phyloP scores from a whole-genome alignment of 495 filamentous ascomycete species.

The Trichoderma reesei region DNA sequence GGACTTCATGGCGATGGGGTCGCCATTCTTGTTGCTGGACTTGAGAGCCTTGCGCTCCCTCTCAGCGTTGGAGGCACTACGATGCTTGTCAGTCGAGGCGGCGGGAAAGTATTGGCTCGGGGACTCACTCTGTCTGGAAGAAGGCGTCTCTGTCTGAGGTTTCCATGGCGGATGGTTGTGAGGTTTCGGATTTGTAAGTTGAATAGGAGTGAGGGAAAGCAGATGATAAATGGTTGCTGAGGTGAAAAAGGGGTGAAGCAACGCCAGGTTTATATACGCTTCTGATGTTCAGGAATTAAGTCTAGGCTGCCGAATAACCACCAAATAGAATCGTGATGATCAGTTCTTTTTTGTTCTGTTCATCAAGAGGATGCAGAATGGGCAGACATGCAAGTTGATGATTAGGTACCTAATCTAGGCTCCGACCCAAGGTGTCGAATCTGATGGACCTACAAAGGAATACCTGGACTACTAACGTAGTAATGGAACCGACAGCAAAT shows the following conservation, averaged over 20 bases:
- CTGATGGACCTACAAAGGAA: too few species aligned
- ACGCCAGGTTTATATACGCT: neutral
- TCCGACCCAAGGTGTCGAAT: neutral
- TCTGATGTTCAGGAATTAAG: neutral
- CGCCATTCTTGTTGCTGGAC: slow-evolving; percentile 70
- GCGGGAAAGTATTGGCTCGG: slow-evolving; percentile 10
- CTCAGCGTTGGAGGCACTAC: slow-evolving; percentile 62
- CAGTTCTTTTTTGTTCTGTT: neutral
- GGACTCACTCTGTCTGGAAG: slow-evolving; percentile 77
- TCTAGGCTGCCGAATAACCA: neutral
- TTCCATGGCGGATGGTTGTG: slow-evolving; percentile 3
- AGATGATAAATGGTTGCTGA: neutral
- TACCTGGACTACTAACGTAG: neutral
- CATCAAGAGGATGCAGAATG: neutral
- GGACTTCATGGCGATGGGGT: slow-evolving; percentile 68
- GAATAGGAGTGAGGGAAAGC: neutral
- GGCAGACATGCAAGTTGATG: neutral
- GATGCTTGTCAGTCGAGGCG: neutral
- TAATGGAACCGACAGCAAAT: neutral
- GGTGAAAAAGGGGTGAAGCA: neutral
- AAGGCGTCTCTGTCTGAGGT: slow-evolving; percentile 46
- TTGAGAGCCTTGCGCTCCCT: slow-evolving; percentile 66
- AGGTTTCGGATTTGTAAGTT: neutral
- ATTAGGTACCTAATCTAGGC: neutral
- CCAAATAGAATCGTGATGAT: neutral